Evolutionary conservation across 108 stramenopile species (phyloP), one percentile per base, ranked within the genome.

Genomic region (Phaeodactylum tricornutum): DNA sequence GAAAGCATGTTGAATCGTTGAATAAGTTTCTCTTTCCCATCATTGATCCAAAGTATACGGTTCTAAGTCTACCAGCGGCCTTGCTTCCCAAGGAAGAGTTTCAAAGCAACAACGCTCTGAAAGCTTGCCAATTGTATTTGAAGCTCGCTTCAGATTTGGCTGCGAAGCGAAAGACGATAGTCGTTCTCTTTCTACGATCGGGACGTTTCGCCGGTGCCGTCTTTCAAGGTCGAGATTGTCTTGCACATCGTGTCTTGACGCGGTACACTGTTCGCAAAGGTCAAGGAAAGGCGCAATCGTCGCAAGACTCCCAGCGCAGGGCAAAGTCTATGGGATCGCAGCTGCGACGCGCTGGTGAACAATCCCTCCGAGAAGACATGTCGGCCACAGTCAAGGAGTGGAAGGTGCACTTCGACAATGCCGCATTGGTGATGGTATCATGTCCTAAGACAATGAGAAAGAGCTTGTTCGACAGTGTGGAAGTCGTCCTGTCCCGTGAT

Each of bases 231-330:
- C 69, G 53, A 26, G 52, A 53, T 43, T 90, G 84, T 37, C 21
- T 89, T 4, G 47, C 59, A 0, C 88, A 90, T 57, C 62, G 59
- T 50, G 68, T 84, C 22, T 72, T 62, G 1, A 47, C 64, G 12
- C 61, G 79, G 12, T 94, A 94, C 57, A 94, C 92, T 21, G 53
- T 81, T 2, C 81, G 92, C 1, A 73, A 77, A 62, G 87, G 87
- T 25, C 88, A 90, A 50, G 92, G 92, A 2, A 88, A 87, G 37
- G 75, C 80, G 1, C 92, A 94, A 67, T 78, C 81, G 15, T 28
- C 63, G 6, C 60, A 80, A 29, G 92, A 94, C 55, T 42, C 32
- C 1, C 37, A 43, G 29, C 67, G 68, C 12, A 36, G 70, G 34
- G 77, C 79, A 47, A 89, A 93, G 36, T 72, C 69, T 17, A 62